Conservation (phyloP, 1,139 yeast species). For the Protomyces macrosporus region DNA sequence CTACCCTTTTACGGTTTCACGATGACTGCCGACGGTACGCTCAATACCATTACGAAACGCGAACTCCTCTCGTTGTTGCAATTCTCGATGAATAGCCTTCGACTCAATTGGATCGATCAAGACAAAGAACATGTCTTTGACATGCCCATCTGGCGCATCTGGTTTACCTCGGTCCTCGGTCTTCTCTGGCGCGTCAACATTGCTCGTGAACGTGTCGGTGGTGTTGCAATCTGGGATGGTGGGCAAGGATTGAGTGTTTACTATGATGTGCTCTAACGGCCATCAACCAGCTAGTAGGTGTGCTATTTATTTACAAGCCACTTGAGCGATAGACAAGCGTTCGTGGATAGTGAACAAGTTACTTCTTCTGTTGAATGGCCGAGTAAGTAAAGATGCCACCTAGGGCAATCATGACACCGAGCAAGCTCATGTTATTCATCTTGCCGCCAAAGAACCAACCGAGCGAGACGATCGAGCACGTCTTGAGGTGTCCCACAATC, state of each 20-base stretch:
- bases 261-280: constrained; percentile 9
- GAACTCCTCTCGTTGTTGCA: constrained; percentile 8
- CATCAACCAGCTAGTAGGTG: background rate
- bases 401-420: constrained; percentile 20
- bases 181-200: constrained; percentile 7
- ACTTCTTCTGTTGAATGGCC: constrained; percentile 15
- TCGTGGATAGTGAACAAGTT: background rate
- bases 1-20: constrained; percentile 18
- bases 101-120: constrained; percentile 11
- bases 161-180: constrained; percentile 18
- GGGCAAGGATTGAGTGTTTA: constrained; percentile 14
- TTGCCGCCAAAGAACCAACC: constrained; percentile 25
- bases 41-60: constrained; percentile 15
- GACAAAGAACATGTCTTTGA: constrained; percentile 6
- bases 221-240: constrained; percentile 14
- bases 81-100: constrained; percentile 4
- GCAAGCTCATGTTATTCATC: constrained; percentile 24
- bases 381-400: constrained; percentile 22
- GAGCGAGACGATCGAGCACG: constrained; percentile 25
- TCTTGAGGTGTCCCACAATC: constrained; percentile 24
- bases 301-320: background rate
- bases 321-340: too few species aligned
- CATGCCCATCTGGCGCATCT: constrained; percentile 13
- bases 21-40: constrained; percentile 9
- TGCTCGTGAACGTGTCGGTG: constrained; percentile 14